phyloP scores from a whole-genome alignment of 495 filamentous ascomycete species.

The Oidiodendron maius region DNA sequence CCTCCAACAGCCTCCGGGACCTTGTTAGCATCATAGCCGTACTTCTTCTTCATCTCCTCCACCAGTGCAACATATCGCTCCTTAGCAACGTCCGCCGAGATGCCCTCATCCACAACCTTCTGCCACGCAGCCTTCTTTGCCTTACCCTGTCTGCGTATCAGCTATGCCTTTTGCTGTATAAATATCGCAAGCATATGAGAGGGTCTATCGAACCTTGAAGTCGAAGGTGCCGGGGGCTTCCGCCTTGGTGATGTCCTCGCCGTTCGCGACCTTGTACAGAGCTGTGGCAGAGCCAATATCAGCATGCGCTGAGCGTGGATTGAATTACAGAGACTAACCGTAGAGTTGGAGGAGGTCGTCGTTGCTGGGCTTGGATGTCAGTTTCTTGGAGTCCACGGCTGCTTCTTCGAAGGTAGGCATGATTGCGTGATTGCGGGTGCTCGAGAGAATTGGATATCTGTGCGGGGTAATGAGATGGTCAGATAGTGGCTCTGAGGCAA shows the following conservation, averaged over 20 bases:
- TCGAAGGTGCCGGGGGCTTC: constrained; percentile 43
- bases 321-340: constrained; percentile 19
- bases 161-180: too few relatives aligned
- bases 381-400: constrained; percentile 58
- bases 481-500: too few relatives aligned
- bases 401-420: constrained; percentile 46
- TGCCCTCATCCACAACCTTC: constrained; percentile 49
- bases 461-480: too few relatives aligned
- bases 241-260: constrained; percentile 39
- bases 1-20: constrained; percentile 44
- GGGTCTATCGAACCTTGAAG: constrained; percentile 44
- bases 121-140: constrained; percentile 74
- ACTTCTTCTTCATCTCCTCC: constrained; percentile 59
- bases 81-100: constrained; percentile 59
- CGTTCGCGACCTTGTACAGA: constrained; percentile 47
- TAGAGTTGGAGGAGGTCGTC: constrained; percentile 41
- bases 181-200: too few relatives aligned
- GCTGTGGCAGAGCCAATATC: too few relatives aligned
- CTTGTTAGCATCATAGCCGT: constrained; percentile 55
- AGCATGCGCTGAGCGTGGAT: too few relatives aligned
- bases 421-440: too few relatives aligned
- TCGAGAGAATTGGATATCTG: too few relatives aligned
- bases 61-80: constrained; percentile 68
- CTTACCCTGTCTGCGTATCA: constrained; percentile 54
- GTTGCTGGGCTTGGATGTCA: constrained; percentile 53